Base-by-base conservation (phyloP, 257 asterid genomes). In the Capsicum chinense region DNA sequence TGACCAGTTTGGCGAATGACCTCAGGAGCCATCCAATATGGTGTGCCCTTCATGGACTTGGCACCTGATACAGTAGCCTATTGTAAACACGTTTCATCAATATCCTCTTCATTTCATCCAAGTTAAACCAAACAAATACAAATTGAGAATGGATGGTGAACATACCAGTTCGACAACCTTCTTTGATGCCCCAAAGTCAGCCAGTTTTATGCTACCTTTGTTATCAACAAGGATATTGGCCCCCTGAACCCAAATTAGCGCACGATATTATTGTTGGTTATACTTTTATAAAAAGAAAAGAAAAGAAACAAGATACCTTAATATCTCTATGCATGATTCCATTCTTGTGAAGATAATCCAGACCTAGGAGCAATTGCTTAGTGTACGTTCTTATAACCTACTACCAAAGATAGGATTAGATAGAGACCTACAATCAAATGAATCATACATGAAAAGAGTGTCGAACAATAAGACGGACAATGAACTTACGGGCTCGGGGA, bases 1-100 rank as follows among this genome's bases (percentile, higher is more conserved):
- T 97, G 99, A 80, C 99, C 99, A 76, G 98, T 97, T 91, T 97
- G 99, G 86, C 94, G 95, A 78, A 97, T 97, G 80, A 97, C 99
- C 90, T 97, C 99, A 84, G 99, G 98, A 90, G 99, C 98, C 99
- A 97, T 97, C 99, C 99, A 97, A 86, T 97, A 97, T 37, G 99
- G 98, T 86, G 99, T 97, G 76, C 99, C 99, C 93, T 97, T 95
- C 99, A 97, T 97, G 79, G 99, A 95, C 87, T 97, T 97, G 82
- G 98, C 98, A 86, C 97, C 98, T 73, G 97, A 95, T 86, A 97
- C 91, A 80, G 99, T 97, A 81, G 98, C 99, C 98, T 97, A 93
- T 86, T 82, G 83, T 78, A 84, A 74, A 56, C 82, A 33, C 54
- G 64, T 54, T 54, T 78, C 64, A 78, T 78, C 82, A 78, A 78